Evolutionary conservation across 2,329 filamentous ascomycete genomes (phyloP).

Genomic region (Macrophomina phaseolina): DNA sequence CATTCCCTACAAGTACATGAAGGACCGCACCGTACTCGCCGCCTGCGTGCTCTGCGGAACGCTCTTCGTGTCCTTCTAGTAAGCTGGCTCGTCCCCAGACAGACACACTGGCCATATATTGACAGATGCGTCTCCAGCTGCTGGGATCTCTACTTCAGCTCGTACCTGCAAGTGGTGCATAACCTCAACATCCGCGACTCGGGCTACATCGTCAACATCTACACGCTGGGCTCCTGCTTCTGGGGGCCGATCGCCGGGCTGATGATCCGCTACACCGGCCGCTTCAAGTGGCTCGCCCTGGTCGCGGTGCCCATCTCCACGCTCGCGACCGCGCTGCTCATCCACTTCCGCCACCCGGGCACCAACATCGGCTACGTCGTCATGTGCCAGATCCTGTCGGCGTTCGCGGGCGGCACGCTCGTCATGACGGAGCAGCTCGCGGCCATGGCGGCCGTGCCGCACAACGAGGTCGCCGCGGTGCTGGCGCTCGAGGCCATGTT

Average conservation of each 20-base stretch:
- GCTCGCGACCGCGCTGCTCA: slow-evolving; percentile 39
- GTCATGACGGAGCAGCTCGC: slow-evolving; percentile 29
- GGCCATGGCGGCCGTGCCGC: slow-evolving; percentile 36
- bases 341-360: slow-evolving; percentile 39
- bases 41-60: slow-evolving; percentile 53
- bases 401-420: slow-evolving; percentile 39
- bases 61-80: slow-evolving; percentile 30
- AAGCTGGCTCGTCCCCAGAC: neutral
- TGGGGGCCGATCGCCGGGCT: slow-evolving; percentile 32
- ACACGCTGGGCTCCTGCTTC: slow-evolving; percentile 36
- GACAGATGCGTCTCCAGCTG: neutral
- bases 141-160: slow-evolving; percentile 42
- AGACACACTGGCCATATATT: too few species aligned
- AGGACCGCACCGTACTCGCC: slow-evolving; percentile 61
- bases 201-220: slow-evolving; percentile 38
- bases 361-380: slow-evolving; percentile 39
- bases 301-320: slow-evolving; percentile 34
- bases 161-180: slow-evolving; percentile 41
- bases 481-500: slow-evolving; percentile 67
- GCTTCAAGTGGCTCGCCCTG: slow-evolving; percentile 30
- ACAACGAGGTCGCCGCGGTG: slow-evolving; percentile 66
- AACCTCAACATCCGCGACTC: slow-evolving; percentile 31
- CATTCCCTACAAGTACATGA: slow-evolving; percentile 54
- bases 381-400: slow-evolving; percentile 40
- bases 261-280: slow-evolving; percentile 27